A percentile compares a stretch with the other conserved stretches of the same genome.
Conservation (phyloP, 2,329 filamentous ascomycete species). For the Didymella glomerata region DNA sequence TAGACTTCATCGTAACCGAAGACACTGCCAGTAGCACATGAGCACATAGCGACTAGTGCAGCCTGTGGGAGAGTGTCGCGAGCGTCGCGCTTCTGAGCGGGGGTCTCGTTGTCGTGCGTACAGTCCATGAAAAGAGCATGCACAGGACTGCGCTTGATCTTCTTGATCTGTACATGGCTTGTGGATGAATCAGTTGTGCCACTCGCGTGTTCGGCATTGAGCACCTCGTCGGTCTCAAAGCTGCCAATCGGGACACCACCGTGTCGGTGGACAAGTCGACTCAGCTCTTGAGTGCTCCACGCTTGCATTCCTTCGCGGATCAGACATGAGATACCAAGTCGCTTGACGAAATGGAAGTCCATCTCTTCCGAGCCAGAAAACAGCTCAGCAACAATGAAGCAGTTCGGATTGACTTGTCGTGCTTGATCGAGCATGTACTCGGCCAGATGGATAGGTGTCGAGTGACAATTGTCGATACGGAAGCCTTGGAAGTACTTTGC, state of each 20-base stretch:
- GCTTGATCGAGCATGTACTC: slow-evolving; percentile 95
- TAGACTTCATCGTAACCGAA: slow-evolving; percentile 99
- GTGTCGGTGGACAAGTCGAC: slow-evolving; percentile 89
- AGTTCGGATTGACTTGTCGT: slow-evolving; percentile 82
- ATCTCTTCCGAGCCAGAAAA: slow-evolving; percentile 96
- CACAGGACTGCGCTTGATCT: slow-evolving; percentile 85
- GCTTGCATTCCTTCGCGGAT: slow-evolving; percentile 99
- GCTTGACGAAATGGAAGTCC: slow-evolving; percentile 95
- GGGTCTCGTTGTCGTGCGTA: slow-evolving; percentile 97
- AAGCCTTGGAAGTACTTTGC: slow-evolving; percentile 96
- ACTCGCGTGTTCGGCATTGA: slow-evolving; percentile 63
- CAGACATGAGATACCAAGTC: slow-evolving; percentile 86
- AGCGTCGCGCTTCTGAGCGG: slow-evolving; percentile 92
- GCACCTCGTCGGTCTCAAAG: slow-evolving; percentile 91
- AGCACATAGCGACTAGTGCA: slow-evolving; percentile 94
- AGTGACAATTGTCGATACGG: slow-evolving; percentile 98
- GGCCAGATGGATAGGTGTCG: slow-evolving; percentile 91
- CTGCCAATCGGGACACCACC: slow-evolving; percentile 94
- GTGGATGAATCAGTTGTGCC: slow-evolving; percentile 27
- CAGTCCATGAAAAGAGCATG: slow-evolving; percentile 99
- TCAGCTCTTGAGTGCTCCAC: slow-evolving; percentile 93
- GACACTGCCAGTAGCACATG: slow-evolving; percentile 91
- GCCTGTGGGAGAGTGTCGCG: slow-evolving; percentile 94
- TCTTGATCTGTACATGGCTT: slow-evolving; percentile 72
- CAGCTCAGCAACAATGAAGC: slow-evolving; percentile 92